Base-by-base conservation (phyloP, 2,329 filamentous ascomycete species). In the Hymenoscyphus scutula region DNA sequence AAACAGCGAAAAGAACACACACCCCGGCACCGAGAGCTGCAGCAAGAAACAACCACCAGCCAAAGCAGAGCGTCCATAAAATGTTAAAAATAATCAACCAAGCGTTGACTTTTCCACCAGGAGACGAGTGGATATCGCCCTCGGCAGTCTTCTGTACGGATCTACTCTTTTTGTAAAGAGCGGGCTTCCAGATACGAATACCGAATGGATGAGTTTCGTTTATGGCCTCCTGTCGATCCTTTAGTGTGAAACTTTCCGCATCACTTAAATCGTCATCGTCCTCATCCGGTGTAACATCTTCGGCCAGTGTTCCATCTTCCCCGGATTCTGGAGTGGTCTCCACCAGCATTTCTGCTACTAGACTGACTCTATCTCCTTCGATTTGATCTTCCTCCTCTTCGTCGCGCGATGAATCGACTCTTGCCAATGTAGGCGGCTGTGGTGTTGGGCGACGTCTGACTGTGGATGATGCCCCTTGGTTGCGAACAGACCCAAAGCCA, bases 161-260 rank as follows among this genome's bases (percentile, higher is more conserved):
- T 62, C 95, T 88, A 71, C 90, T 89, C 77, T 99, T 99, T 78
- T 99, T 99, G 83, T 99, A 99, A 66, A 99, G 77, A 1, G 95
- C 96, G 53, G 95, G 95, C 77, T 99, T 99, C 95, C 95, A 99
- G 67, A 99, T 91, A 75, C 96, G 88, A 74, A 99, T 98, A 81
- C 95, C 95, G 72, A 99, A 99, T 0, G 95, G 95, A 81, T 99
- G 95, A 0, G 95, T 99, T 76, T 97, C 89, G 78, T 99, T 99
- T 81, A 99, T 99, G 68, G 95, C 95, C 75, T 97, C 88, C 77
- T 99, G 95, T 61, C 95, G 87, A 76, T 99, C 95, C 76, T 96
- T 97, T 70, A 99, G 84, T 0, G 95, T 99, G 75, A 99, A 99
- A 79, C 94, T 98, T 78, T 97, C 95, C 1, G 95, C 90, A 70